These are phyloP conservation scores for Diaporthe capsici DNA, from an alignment of 2,329 filamentous ascomycete species.

Conservation along the genomic window DNA sequence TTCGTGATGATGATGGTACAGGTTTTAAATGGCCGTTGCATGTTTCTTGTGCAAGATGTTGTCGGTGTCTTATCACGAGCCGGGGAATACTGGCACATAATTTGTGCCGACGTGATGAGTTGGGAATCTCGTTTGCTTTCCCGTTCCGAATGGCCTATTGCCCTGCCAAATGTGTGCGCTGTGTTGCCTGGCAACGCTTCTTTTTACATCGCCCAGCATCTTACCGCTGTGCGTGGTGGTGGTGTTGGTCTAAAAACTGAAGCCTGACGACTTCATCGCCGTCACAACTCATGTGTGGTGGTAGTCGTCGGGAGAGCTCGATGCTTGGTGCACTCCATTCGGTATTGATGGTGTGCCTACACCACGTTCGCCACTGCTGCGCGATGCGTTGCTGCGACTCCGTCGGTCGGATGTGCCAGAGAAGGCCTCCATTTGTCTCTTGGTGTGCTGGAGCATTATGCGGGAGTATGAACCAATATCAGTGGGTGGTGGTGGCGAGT, in stretches of 20 bases:
- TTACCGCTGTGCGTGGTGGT: neutral
- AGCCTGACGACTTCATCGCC: neutral
- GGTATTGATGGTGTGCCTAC: conserved; percentile 45
- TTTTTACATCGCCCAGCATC: neutral
- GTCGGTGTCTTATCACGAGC: neutral
- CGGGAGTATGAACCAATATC: conserved; percentile 63
- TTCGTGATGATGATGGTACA: conserved; percentile 9
- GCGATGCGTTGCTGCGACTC: conserved; percentile 24
- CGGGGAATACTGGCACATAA: neutral
- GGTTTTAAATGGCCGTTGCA: neutral
- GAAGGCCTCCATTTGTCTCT: conserved; percentile 74
- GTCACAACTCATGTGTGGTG: conserved; percentile 43
- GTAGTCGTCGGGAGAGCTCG: conserved; percentile 41
- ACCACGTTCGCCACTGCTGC: conserved; percentile 31
- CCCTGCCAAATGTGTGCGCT: neutral
- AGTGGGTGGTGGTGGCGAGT: conserved; percentile 47
- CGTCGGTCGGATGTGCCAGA: conserved; percentile 59
- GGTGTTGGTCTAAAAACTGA: neutral
- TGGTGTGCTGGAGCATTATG: conserved; percentile 76
- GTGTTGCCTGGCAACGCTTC: neutral
- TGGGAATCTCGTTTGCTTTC: conserved; percentile 27
- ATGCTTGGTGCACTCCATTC: conserved; percentile 44
- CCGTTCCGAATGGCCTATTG: neutral
- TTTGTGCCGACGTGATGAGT: neutral
- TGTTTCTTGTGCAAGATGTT: neutral